Evolutionary conservation across 129 eudicot species (phyloP), one percentile per base, ranked within the genome.

Genomic region (Flaveria ramosissima): DNA sequence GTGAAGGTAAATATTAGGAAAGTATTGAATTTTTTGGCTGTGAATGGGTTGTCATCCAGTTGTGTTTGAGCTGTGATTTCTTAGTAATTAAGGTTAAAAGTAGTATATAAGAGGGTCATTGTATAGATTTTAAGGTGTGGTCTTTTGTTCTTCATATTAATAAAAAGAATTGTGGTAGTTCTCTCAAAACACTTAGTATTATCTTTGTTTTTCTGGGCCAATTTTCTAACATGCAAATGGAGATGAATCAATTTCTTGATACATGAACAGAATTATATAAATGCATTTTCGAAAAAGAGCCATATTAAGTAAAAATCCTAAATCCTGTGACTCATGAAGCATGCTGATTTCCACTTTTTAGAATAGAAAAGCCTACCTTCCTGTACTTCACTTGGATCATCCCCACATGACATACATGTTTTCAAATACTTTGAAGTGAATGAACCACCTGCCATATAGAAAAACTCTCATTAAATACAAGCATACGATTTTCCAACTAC

Each of bases 401-500:
- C 92, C 32, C 98, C 98, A 51, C 98, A 94, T 4, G 98, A 82
- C 69, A 94, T 85, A 78, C 98, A 94, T 10, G 89, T 68, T 62
- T 83, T 89, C n/a, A 94, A 57, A 24, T 91, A 61, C 71, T 79
- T 63, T 52, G 92, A 80, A 62, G 88, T 75, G 67, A 86, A 55
- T 64, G 89, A 86, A 50, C 92, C 96, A 83, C 92, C 97, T 91
- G 92, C 88, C 85, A 87, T 55, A 82, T 36, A 21, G 72, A 42
- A 87, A 72, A 26, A 61, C 59, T 23, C 71, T 72, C 64, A 43
- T 65, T 11, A 26, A 43, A 39, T 62, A 21, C n/a, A 52, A 66
- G 69, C 30, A 9, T 61, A 61, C 42, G 13, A 3, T 61, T 24
- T 61, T 61, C 41, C 67, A 61, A 13, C 15, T 61, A 61, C 3